Evolutionary conservation across 805 yeast species (phyloP).

Genomic region (Zygosaccharomyces rouxii): DNA sequence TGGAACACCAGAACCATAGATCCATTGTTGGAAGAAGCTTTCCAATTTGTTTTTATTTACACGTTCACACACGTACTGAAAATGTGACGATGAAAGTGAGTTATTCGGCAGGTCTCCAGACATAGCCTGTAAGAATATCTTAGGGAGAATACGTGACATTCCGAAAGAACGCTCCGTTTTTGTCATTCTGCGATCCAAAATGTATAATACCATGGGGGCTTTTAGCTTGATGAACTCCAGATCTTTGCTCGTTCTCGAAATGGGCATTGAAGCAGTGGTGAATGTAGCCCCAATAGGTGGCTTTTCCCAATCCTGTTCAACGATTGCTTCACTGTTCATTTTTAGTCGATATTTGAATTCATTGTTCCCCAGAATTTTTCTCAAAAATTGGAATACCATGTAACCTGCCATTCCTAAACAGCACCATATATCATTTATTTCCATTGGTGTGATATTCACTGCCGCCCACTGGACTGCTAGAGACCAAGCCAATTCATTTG

Average conservation of each 20-base stretch:
- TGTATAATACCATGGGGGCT: slow-evolving; percentile 79
- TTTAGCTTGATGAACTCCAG: slow-evolving; percentile 68
- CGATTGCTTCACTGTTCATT: slow-evolving; percentile 57
- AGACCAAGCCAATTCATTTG: slow-evolving; percentile 64
- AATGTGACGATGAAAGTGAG: slow-evolving; percentile 72
- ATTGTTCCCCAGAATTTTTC: slow-evolving; percentile 73
- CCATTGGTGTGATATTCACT: slow-evolving; percentile 77
- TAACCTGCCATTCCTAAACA: slow-evolving; percentile 78
- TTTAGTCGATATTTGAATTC: slow-evolving; percentile 73
- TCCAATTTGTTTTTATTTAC: slow-evolving; percentile 85
- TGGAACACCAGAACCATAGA: slow-evolving; percentile 84
- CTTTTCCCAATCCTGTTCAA: slow-evolving; percentile 69
- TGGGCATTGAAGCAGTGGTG: slow-evolving; percentile 28
- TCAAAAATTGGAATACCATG: slow-evolving; percentile 72
- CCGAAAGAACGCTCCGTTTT: slow-evolving; percentile 95
- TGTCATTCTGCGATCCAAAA: slow-evolving; percentile 88
- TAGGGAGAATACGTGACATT: slow-evolving; percentile 83
- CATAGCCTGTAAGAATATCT: slow-evolving; percentile 89
- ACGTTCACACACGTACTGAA: slow-evolving; percentile 90
- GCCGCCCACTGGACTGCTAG: slow-evolving; percentile 92
- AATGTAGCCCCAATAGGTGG: slow-evolving; percentile 76
- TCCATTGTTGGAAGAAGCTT: slow-evolving; percentile 88
- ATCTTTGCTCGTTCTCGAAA: slow-evolving; percentile 39
- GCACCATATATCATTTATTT: slow-evolving; percentile 82
- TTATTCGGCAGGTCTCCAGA: slow-evolving; percentile 85